A percentile compares a stretch with the other conserved stretches of the same genome.
These are phyloP conservation scores for Lanmaoa rubissima DNA, from an alignment of 768 basidiomycete genomes.

Conservation along the genomic window DNA sequence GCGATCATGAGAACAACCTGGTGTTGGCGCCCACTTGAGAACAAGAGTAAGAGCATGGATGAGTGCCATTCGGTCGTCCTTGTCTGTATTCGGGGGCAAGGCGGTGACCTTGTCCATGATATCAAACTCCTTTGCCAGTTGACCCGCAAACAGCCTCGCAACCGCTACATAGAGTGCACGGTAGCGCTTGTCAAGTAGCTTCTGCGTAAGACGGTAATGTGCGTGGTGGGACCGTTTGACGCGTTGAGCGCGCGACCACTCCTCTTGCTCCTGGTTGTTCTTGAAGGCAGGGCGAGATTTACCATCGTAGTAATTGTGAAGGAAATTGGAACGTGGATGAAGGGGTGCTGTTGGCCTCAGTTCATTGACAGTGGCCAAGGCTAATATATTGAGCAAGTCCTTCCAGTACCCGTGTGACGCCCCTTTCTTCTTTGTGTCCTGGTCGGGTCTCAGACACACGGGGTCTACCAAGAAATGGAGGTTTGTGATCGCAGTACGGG, in stretches of 20 bases:
- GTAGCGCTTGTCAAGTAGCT: constrained; percentile 48
- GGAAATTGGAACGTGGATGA: constrained; percentile 19
- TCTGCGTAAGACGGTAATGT: constrained; percentile 39
- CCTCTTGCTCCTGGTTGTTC: constrained; percentile 23
- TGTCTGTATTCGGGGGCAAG: constrained; percentile 33
- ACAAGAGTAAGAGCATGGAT: constrained; percentile 46
- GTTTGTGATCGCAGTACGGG: too few relatives aligned
- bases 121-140: constrained; percentile 47
- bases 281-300: constrained; percentile 28
- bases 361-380: constrained; percentile 54
- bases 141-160: constrained; percentile 56
- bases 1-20: constrained; percentile 56
- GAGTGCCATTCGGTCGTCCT: constrained; percentile 12
- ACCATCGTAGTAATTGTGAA: constrained; percentile 20
- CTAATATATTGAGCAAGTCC: constrained; percentile 67
- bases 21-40: constrained; percentile 71
- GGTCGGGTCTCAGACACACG: constrained; percentile 35
- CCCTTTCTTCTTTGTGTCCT: background rate
- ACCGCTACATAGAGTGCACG: constrained; percentile 64
- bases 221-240: constrained; percentile 23
- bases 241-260: constrained; percentile 21
- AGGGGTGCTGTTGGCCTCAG: constrained; percentile 28
- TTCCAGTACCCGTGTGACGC: constrained; percentile 70
- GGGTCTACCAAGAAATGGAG: constrained; percentile 53
- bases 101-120: constrained; percentile 37